Evolutionary conservation across 495 filamentous ascomycete genomes (phyloP).

Genomic region (Beverwykella pulmonaria): DNA sequence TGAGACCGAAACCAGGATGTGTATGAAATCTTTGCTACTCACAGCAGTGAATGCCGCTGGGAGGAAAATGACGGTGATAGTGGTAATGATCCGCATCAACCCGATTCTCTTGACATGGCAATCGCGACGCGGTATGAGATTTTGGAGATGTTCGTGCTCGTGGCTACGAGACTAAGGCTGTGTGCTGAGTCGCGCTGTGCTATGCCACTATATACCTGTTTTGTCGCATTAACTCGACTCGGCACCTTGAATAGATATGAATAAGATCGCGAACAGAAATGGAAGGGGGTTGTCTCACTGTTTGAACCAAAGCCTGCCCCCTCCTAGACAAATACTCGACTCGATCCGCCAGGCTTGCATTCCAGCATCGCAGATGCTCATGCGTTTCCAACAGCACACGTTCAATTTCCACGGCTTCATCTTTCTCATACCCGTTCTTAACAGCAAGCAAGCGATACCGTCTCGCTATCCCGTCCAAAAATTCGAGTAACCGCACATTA

Average conservation of each 20-base stretch:
- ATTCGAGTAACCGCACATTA: not conserved
- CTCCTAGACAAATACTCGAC: slow-evolving; percentile 11
- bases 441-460: not conserved
- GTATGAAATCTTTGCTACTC: not conserved
- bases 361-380: slow-evolving; percentile 14
- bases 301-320: slow-evolving; percentile 19
- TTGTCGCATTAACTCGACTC: too few species aligned
- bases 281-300: not conserved
- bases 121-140: slow-evolving; percentile 14
- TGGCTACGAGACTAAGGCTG: slow-evolving; percentile 6
- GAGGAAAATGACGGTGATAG: slow-evolving; percentile 19
- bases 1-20: not conserved
- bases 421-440: not conserved
- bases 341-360: slow-evolving; percentile 1
- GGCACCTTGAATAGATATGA: not conserved
- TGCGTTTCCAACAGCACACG: slow-evolving; percentile 4
- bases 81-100: slow-evolving; percentile 27
- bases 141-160: slow-evolving; percentile 17
- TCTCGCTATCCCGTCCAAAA: slow-evolving; percentile 11
- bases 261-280: too few species aligned
- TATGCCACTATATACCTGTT: slow-evolving; percentile 22
- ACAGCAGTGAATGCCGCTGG: slow-evolving; percentile 21
- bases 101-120: slow-evolving; percentile 12
- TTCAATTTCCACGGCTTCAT: not conserved
- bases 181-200: slow-evolving; percentile 22